A percentile compares a stretch with the other conserved stretches of the same genome.
Conservation (phyloP, 805 yeast species). For the Yarrowia deformans region DNA sequence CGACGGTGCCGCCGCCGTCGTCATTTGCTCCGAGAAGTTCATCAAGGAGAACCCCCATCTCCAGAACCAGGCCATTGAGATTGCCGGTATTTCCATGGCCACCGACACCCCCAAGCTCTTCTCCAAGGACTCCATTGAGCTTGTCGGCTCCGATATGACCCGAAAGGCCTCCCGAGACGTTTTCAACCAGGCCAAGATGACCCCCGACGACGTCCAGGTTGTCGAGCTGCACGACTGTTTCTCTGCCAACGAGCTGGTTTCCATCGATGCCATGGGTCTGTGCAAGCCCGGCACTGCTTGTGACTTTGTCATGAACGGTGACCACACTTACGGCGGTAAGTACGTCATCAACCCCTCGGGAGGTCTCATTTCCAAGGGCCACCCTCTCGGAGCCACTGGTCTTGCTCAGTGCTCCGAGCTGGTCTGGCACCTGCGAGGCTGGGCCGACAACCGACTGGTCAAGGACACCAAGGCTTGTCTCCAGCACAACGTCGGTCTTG, state of each 20-base stretch:
- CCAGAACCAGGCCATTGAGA: conserved; percentile 44
- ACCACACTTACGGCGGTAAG: conserved; percentile 45
- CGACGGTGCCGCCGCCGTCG: conserved; percentile 46
- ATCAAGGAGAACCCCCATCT: conserved; percentile 43
- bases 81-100: conserved; percentile 44
- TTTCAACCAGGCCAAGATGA: conserved; percentile 42
- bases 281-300: conserved; percentile 45
- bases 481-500: conserved; percentile 46
- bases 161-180: conserved; percentile 43
- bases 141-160: conserved; percentile 45
- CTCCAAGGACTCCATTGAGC: conserved; percentile 42
- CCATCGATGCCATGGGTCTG: conserved; percentile 45
- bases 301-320: conserved; percentile 44
- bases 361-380: conserved; percentile 46
- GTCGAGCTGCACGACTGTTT: conserved; percentile 47
- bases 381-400: conserved; percentile 47
- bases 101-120: conserved; percentile 45
- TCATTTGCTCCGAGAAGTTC: conserved; percentile 45
- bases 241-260: conserved; percentile 45
- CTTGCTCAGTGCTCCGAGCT: conserved; percentile 46
- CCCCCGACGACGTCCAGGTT: conserved; percentile 45
- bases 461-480: conserved; percentile 43
- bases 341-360: conserved; percentile 46
- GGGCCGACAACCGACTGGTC: conserved; percentile 46
- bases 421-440: conserved; percentile 46